These are phyloP conservation scores for Yamadazyma siamensis DNA, from an alignment of 1,139 yeast genomes.

Conservation along the genomic window DNA sequence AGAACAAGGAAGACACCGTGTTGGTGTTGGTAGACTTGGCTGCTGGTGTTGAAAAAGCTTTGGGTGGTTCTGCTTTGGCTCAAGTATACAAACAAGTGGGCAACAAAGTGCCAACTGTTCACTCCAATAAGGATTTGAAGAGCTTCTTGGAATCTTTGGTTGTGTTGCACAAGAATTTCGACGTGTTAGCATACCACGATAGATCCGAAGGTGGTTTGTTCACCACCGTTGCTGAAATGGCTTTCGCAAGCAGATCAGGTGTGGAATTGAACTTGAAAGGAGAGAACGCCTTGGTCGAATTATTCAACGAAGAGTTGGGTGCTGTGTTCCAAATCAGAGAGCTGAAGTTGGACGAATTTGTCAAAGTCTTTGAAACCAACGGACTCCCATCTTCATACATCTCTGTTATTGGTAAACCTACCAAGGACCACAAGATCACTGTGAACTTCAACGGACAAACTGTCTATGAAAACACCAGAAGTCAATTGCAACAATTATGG, in stretches of 20 bases:
- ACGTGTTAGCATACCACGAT: conserved; percentile 90
- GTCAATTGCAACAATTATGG: conserved; percentile 80
- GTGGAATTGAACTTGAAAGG: conserved; percentile 40
- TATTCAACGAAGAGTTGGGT: conserved; percentile 94
- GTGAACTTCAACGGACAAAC: conserved; percentile 45
- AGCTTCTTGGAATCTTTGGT: conserved; percentile 67
- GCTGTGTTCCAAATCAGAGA: conserved; percentile 86
- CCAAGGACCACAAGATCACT: conserved; percentile 48
- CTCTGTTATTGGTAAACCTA: conserved; percentile 65
- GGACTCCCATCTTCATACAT: conserved; percentile 57
- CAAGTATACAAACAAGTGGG: conserved; percentile 93
- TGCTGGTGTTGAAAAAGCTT: conserved; percentile 49
- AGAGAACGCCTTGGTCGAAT: conserved; percentile 43
- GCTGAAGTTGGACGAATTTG: conserved; percentile 53
- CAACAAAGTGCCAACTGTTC: conserved; percentile 78
- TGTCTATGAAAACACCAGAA: conserved; percentile 58
- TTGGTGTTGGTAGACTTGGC: conserved; percentile 83
- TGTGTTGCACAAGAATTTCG: conserved; percentile 62
- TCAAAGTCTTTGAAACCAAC: conserved; percentile 47
- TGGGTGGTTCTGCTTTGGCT: conserved; percentile 94
- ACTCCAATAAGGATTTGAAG: conserved; percentile 60
- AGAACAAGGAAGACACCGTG: conserved; percentile 49
- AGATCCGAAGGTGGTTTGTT: conserved; percentile 96
- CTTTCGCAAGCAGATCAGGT: conserved; percentile 93
- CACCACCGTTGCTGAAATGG: conserved; percentile 88